Evolutionary conservation across 2,329 filamentous ascomycete genomes (phyloP).

Genomic region (Leptodontidium sp.): DNA sequence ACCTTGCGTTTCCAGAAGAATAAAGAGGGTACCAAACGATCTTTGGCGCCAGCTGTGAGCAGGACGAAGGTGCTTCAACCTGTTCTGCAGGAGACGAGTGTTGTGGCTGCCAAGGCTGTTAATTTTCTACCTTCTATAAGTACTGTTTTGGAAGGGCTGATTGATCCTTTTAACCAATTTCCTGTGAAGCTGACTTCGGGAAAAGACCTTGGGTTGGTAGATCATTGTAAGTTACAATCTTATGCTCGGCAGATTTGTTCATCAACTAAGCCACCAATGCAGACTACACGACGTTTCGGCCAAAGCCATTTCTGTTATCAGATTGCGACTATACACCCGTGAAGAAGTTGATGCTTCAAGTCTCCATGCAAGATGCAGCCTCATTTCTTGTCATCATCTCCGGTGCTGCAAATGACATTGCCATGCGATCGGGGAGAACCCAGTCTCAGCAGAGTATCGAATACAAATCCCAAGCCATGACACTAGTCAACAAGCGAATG

Average conservation of each 20-base stretch:
- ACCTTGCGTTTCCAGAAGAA: slow-evolving; percentile 8
- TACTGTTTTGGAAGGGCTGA: background rate
- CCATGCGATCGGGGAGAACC: slow-evolving; percentile 2
- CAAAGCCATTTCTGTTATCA: slow-evolving; percentile 20
- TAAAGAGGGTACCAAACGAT: background rate
- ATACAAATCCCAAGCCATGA: slow-evolving; percentile 20
- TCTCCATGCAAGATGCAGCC: slow-evolving; percentile 21
- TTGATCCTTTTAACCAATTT: slow-evolving; percentile 16
- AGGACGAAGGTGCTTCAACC: background rate
- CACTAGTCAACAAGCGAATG: slow-evolving; percentile 21
- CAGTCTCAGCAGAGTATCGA: slow-evolving; percentile 15
- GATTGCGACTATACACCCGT: slow-evolving; percentile 22
- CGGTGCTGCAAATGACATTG: slow-evolving; percentile 23
- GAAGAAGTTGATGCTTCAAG: slow-evolving; percentile 18
- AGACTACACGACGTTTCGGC: slow-evolving; percentile 21
- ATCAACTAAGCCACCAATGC: too few species aligned
- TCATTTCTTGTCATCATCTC: slow-evolving; percentile 22
- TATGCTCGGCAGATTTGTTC: background rate
- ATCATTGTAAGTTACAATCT: slow-evolving; percentile 14
- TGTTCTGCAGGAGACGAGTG: background rate
- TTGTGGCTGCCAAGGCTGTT: background rate
- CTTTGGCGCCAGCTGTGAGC: background rate
- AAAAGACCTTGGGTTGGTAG: slow-evolving; percentile 6
- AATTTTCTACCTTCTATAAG: background rate
- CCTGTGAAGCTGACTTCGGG: slow-evolving; percentile 17